Conservation (phyloP, 75 land plant species). For the Pinus tabuliformis region DNA sequence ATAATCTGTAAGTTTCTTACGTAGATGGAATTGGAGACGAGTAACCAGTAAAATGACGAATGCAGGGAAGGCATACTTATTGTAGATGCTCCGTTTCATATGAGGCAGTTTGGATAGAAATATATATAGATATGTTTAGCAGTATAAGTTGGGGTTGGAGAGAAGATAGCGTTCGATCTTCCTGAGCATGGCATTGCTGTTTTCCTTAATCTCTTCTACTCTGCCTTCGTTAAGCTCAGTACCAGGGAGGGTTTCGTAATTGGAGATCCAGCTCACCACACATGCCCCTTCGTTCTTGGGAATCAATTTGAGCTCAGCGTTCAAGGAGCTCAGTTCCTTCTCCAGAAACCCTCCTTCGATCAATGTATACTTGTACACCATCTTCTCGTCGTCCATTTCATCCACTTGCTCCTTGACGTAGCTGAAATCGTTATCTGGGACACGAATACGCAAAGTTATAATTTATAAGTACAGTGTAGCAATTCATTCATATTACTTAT, state of each 20-base stretch:
- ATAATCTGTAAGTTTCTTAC: too few species aligned
- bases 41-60: too few species aligned
- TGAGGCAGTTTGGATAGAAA: too few species aligned
- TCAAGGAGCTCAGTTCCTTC: conserved; percentile 4
- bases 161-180: conserved; percentile 35
- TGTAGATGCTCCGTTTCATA: too few species aligned
- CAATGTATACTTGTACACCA: conserved; percentile 14
- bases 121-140: not conserved
- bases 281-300: too few species aligned
- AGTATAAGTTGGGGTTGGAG: conserved; percentile 23
- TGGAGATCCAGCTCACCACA: conserved; percentile 2
- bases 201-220: conserved; percentile 18
- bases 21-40: too few species aligned
- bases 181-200: conserved; percentile 13
- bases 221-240: conserved; percentile 15
- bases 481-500: too few species aligned
- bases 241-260: conserved; percentile 11
- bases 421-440: conserved; percentile 4
- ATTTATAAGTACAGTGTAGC: too few species aligned
- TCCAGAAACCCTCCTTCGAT: conserved; percentile 27
- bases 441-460: too few species aligned
- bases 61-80: too few species aligned
- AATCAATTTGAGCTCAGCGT: conserved; percentile 10
- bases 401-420: conserved; percentile 16
- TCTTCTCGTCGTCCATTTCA: conserved; percentile 18